Evolutionary conservation across 805 yeast genomes (phyloP).

Genomic region (Candida pseudofarinosa): DNA sequence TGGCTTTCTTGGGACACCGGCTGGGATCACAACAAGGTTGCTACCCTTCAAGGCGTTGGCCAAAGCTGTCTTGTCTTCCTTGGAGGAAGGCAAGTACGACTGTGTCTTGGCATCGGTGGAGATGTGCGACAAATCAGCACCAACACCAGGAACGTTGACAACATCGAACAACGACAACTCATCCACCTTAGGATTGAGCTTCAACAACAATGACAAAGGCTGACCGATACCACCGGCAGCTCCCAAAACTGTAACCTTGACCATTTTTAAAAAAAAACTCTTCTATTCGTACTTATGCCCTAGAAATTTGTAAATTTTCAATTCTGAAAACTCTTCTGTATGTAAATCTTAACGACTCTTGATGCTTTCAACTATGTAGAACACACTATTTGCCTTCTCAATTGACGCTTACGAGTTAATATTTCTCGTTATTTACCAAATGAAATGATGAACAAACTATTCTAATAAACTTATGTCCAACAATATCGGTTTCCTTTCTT

Average conservation of each 20-base stretch:
- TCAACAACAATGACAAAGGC: constrained; percentile 78
- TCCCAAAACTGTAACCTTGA: constrained; percentile 80
- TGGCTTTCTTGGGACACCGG: constrained; percentile 91
- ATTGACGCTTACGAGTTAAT: not conserved
- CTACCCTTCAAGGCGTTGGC: constrained; percentile 42
- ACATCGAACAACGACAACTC: constrained; percentile 81
- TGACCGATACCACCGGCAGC: constrained; percentile 97
- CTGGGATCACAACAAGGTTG: constrained; percentile 61
- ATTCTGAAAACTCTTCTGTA: not conserved
- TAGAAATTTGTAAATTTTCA: not conserved
- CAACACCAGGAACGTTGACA: constrained; percentile 80
- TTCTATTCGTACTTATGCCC: not conserved
- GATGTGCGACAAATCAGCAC: constrained; percentile 83
- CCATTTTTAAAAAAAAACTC: constrained; percentile 25
- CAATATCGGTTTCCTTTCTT: not conserved
- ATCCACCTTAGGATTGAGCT: constrained; percentile 58
- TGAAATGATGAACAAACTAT: not conserved
- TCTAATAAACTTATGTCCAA: not conserved
- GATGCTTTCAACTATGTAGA: not conserved
- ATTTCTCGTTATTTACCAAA: not conserved
- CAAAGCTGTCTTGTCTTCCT: constrained; percentile 44
- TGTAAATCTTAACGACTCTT: not conserved
- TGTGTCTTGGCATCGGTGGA: constrained; percentile 60
- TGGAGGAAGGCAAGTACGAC: constrained; percentile 57
- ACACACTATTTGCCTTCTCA: not conserved